Base-by-base conservation (phyloP, 1,139 yeast genomes). In the Lodderomyces parapsilosis region DNA sequence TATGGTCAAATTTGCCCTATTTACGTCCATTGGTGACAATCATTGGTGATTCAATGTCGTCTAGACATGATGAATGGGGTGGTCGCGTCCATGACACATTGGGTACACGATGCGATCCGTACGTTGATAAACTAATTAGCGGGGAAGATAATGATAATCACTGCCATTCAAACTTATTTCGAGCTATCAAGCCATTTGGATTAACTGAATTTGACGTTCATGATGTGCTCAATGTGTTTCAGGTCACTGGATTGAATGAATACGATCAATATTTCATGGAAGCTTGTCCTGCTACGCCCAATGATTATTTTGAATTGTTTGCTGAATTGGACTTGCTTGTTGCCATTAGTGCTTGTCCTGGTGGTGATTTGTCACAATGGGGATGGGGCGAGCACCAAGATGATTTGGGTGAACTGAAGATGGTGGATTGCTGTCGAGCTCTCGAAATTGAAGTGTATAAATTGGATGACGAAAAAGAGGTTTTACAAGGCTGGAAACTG, bases 41-140 rank as follows among this genome's bases (percentile, higher is more conserved):
- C 47, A 78, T 83, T 27, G 83, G 69, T 15, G 87, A 82, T 53
- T 71, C 84, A 0, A 63, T 81, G 51, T 63, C 65, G 28, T 74
- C 76, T n/a, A 66, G 81, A 51, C 79, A 74, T 47, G 83, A 79
- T 51, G 83, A 79, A 55, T 76, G 81, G 80, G 83, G 83, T 43
- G 84, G 85, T 42, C 66, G 87, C 47, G 76, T 79, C 30, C 86
- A 82, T 56, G 88, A 81, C 54, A 69, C 83, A 36, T 66, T 81
- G 56, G 87, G 87, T 23, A 81, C 87, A 1, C 66, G 87, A 47
- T 81, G 87, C 55, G 87, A 81, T 51, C 87, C 87, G 1, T 81
- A 81, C 52, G 85, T 80, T 7, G 86, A 81, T 54, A 79, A 78
- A 47, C 62, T 81, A 49, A 66, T 82, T 40, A 78, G 83, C 44